Conservation (phyloP, 2,329 filamentous ascomycete genomes). For the Dendryphion nanum region DNA sequence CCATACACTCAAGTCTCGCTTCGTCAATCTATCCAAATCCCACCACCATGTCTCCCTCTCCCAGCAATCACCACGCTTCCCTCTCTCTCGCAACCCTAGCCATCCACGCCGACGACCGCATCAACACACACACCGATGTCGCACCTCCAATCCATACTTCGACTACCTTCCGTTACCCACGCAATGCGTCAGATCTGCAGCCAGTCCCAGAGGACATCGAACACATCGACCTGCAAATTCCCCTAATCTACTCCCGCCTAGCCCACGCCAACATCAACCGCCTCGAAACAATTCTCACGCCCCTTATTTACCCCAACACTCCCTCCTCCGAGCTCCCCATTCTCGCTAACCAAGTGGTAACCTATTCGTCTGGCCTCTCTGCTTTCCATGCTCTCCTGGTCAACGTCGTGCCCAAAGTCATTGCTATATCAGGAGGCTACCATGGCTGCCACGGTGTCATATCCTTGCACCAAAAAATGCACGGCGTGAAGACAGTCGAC, state of each 20-base stretch:
- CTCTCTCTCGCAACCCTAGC: conserved; percentile 64
- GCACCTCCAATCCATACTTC: conserved; percentile 88
- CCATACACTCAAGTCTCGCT: no score
- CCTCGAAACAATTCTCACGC: conserved; percentile 77
- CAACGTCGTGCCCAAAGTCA: conserved; percentile 76
- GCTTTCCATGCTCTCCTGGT: conserved; percentile 87
- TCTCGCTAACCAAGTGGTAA: conserved; percentile 56
- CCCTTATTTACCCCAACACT: conserved; percentile 61
- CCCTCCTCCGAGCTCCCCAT: conserved; percentile 5
- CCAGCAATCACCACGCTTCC: conserved; percentile 4
- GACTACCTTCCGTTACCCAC: conserved; percentile 82
- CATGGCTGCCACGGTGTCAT: conserved; percentile 92
- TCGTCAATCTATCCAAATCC: background rate
- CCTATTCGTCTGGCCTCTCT: conserved; percentile 81
- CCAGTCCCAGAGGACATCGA: conserved; percentile 48
- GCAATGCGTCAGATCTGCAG: conserved; percentile 65
- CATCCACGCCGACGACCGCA: conserved; percentile 78
- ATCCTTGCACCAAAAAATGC: conserved; percentile 69
- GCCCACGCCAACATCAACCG: conserved; percentile 77
- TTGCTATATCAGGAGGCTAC: conserved; percentile 83
- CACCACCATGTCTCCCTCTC: conserved; percentile 10
- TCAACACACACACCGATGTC: conserved; percentile 74
- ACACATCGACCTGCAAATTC: conserved; percentile 25
- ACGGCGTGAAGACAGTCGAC: conserved; percentile 68
- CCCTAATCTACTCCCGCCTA: conserved; percentile 74